These are phyloP conservation scores for Debaryomyces castellii DNA, from an alignment of 805 yeast species.

Conservation along the genomic window DNA sequence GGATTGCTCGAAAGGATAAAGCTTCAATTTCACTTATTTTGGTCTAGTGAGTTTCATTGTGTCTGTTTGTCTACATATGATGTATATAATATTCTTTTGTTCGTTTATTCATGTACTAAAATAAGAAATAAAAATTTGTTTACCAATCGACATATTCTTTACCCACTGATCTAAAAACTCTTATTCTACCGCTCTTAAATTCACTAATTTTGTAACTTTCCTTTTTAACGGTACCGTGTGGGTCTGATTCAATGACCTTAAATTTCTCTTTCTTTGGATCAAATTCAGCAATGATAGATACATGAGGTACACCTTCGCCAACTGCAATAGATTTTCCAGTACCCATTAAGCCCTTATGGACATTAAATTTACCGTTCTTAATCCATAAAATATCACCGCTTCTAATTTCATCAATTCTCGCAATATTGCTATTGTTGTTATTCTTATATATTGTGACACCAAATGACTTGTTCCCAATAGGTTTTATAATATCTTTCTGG, in stretches of 20 bases:
- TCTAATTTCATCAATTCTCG: conserved; percentile 58
- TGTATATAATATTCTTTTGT: not conserved
- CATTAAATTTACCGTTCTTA: conserved; percentile 70
- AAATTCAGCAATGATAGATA: conserved; percentile 68
- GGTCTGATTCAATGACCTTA: conserved; percentile 60
- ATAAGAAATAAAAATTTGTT: conserved; percentile 2
- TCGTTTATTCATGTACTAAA: not conserved
- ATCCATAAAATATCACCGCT: conserved; percentile 86
- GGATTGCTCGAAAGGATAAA: not conserved
- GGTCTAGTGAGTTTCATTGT: conserved; percentile 5
- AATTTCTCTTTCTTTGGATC: conserved; percentile 72
- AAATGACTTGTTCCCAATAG: conserved; percentile 65
- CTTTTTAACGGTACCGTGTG: conserved; percentile 51
- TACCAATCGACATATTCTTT: conserved; percentile 75
- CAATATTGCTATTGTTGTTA: conserved; percentile 34
- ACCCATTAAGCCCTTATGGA: conserved; percentile 53
- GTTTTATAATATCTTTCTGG: conserved; percentile 35
- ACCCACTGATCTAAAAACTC: conserved; percentile 78
- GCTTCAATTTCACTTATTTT: conserved; percentile 5
- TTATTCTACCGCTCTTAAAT: conserved; percentile 73
- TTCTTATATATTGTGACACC: conserved; percentile 73
- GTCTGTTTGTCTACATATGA: not conserved
- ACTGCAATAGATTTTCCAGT: conserved; percentile 43
- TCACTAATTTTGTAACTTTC: conserved; percentile 69
- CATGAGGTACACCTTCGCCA: conserved; percentile 45